Evolutionary conservation across 306 rosid species (phyloP).

Genomic region (Canavalia ensiformis): DNA sequence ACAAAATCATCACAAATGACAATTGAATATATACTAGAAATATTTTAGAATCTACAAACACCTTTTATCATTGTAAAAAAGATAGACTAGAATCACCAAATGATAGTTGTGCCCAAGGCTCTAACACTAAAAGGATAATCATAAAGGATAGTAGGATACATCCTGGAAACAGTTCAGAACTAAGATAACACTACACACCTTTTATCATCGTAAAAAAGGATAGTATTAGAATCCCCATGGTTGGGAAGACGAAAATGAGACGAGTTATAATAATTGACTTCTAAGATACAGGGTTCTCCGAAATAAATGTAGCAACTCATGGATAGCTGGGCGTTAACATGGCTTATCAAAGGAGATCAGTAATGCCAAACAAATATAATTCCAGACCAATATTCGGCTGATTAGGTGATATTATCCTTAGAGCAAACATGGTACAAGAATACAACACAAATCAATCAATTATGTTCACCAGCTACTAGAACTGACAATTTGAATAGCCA

Average conservation of each 20-base stretch:
- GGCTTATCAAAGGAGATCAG: neutral
- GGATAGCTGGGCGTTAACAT: neutral
- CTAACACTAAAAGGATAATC: neutral
- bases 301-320: constrained; percentile 4
- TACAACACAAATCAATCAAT: neutral
- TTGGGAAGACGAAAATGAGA: constrained; percentile 8
- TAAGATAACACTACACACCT: neutral
- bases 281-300: neutral
- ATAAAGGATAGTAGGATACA: neutral
- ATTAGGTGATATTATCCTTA: constrained; percentile 1
- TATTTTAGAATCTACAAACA: neutral
- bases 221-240: neutral
- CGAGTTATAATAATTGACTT: neutral
- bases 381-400: neutral
- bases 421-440: neutral
- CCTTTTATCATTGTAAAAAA: neutral
- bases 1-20: too few relatives aligned
- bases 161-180: neutral
- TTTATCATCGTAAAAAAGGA: neutral
- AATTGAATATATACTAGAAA: too few relatives aligned
- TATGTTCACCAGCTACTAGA: constrained; percentile 13
- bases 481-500: neutral
- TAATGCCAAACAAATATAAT: neutral
- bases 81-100: neutral
- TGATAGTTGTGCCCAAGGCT: neutral